Base-by-base conservation (phyloP, 768 basidiomycete species). In the Rubroboletus pulcherrimus region DNA sequence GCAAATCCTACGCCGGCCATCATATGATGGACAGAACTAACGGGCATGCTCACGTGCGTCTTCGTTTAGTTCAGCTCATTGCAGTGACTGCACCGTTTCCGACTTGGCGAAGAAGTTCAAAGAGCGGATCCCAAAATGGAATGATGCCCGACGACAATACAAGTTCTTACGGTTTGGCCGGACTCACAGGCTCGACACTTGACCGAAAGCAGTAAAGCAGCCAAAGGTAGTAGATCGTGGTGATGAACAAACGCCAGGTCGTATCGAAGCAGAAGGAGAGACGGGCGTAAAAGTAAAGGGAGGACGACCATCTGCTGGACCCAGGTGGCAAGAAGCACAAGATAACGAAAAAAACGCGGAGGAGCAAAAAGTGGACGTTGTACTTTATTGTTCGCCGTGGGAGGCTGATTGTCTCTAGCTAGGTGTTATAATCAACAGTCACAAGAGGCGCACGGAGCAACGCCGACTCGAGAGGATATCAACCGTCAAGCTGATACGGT, bases 381-480 rank as follows among this genome's bases (percentile, higher is more conserved):
- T 10, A 38, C 47, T n/a, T 17, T n/a, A 7, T 42, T 26, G 37
- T 43, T 37, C 7, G 0, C 6, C 8, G 17, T 53, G 48, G 34
- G 64, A 43, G 46, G n/a, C 57, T 64, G 54, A 58, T 61, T 34
- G 2, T 63, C 47, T 50, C 73, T 19, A 68, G 75, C 51, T 12
- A 69, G 66, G 24, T 30, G 34, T 56, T 14, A 56, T 63, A 15
- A 52, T 58, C 45, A 60, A 56, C 34, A 65, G 68, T 12, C 63
- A 57, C 58, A 21, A 58, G 19, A 61, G 51, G 53, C 71, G 71
- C 26, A 75, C 79, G 3, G 91, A 95, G 65, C 63, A 73, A 19
- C 78, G 93, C 47, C 80, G 92, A 14, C 65, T 85, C 49, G 79
- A 82, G 59, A 83, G 93, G 35, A 80, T 82, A 49, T 66, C 80